phyloP scores from a whole-genome alignment of 2,329 filamentous ascomycete species.

The Botrytis aclada region DNA sequence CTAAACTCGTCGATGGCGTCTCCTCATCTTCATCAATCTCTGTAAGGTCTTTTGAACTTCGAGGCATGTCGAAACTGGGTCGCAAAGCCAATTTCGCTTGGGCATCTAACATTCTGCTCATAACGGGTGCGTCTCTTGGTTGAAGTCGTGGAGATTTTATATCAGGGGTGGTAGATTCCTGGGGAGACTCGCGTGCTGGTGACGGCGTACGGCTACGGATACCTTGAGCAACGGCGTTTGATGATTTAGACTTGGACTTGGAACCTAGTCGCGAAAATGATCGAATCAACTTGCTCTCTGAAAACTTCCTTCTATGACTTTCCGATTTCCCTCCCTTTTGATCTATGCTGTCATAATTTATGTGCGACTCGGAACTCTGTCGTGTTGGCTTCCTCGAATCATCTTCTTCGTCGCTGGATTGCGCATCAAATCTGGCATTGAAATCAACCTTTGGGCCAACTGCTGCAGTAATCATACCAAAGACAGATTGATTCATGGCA shows the following conservation, averaged over 20 bases:
- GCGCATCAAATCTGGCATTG: conserved; percentile 72
- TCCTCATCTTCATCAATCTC: conserved; percentile 35
- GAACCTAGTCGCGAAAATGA: conserved; percentile 57
- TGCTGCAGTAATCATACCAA: conserved; percentile 86
- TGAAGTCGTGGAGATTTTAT: conserved; percentile 38
- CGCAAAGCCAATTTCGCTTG: conserved; percentile 60
- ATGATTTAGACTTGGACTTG: conserved; percentile 42
- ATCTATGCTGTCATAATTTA: conserved; percentile 34
- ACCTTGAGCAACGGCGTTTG: conserved; percentile 31
- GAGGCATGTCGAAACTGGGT: conserved; percentile 53
- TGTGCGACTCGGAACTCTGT: conserved; percentile 27
- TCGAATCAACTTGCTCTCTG: conserved; percentile 62
- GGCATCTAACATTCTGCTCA: conserved; percentile 75
- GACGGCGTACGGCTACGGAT: conserved; percentile 20
- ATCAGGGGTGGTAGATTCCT: conserved; percentile 36
- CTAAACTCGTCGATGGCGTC: conserved; percentile 56
- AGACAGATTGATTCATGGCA: conserved; percentile 88
- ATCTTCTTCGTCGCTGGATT: conserved; percentile 69
- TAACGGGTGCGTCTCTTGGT: conserved; percentile 61
- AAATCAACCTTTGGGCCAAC: conserved; percentile 82
- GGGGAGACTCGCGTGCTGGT: conserved; percentile 29
- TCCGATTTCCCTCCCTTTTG: conserved; percentile 39
- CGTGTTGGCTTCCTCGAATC: conserved; percentile 28
- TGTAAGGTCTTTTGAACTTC: conserved; percentile 29
- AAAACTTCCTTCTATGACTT: conserved; percentile 57